Conservation (phyloP, 257 asterid genomes). For the Solanum okadae region DNA sequence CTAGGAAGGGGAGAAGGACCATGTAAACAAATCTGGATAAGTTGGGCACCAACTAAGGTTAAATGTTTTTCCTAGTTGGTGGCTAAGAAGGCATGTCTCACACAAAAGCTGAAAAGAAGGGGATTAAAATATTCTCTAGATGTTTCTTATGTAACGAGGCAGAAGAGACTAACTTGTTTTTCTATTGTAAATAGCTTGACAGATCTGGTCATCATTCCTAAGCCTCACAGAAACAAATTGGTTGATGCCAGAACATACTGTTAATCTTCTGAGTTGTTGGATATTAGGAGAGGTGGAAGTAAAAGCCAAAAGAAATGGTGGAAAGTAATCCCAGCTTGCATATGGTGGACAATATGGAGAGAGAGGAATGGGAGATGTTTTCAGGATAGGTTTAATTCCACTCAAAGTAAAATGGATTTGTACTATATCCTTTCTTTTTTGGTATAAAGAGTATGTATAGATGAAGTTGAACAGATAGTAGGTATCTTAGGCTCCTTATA, state of each 20-base stretch:
- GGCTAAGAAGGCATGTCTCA: background rate
- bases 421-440: background rate
- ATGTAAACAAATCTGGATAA: background rate
- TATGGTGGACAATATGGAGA: background rate
- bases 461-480: background rate
- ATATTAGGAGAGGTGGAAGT: background rate
- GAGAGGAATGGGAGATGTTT: background rate
- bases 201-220: background rate
- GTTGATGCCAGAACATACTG: background rate
- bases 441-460: background rate
- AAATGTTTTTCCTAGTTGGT: background rate
- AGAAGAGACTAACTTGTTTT: background rate
- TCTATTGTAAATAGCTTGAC: background rate
- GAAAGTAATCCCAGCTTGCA: background rate
- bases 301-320: background rate
- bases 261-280: background rate
- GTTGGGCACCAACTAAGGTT: background rate
- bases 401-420: background rate
- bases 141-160: background rate
- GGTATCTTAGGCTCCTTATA: background rate
- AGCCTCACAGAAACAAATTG: background rate
- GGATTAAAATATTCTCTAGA: background rate
- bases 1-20: background rate
- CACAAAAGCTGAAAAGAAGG: background rate
- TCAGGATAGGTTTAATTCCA: background rate